phyloP scores from a whole-genome alignment of 2,329 filamentous ascomycete genomes.

The Orbilia brochopaga region DNA sequence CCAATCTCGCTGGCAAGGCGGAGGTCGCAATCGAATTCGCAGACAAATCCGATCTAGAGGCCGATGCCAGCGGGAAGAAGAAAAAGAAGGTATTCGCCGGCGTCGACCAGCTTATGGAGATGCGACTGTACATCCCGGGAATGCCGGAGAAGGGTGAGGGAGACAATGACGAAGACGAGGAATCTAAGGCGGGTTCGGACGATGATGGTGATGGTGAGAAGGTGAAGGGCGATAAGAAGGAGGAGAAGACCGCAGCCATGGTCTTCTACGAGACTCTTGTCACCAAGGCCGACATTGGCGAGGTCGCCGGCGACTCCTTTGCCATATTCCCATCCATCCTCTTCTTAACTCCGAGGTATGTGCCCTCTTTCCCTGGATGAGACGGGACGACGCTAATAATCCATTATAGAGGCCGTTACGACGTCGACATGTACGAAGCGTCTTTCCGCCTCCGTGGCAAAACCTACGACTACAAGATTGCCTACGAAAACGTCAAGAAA shows the following conservation, averaged over 20 bases:
- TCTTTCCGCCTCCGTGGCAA: constrained; percentile 97
- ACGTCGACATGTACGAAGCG: constrained; percentile 98
- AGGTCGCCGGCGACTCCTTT: constrained; percentile 97
- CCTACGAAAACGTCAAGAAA: constrained; percentile 97
- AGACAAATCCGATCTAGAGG: constrained; percentile 62
- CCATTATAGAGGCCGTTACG: constrained; percentile 83
- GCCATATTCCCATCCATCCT: constrained; percentile 96
- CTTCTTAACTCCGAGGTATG: constrained; percentile 89
- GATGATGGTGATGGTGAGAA: constrained; percentile 56
- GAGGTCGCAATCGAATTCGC: constrained; percentile 96
- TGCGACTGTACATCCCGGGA: constrained; percentile 98
- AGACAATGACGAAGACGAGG: constrained; percentile 50
- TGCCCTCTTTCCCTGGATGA: constrained; percentile 20
- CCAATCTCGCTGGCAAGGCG: constrained; percentile 95
- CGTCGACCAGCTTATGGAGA: constrained; percentile 92
- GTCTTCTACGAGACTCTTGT: constrained; percentile 98
- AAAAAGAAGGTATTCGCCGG: constrained; percentile 90
- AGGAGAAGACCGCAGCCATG: constrained; percentile 93
- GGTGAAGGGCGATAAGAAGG: constrained; percentile 70
- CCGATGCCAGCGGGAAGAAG: constrained; percentile 70
- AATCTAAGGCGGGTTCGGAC: constrained; percentile 37
- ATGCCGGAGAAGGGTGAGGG: constrained; percentile 76
- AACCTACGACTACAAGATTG: constrained; percentile 99
- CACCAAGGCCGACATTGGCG: constrained; percentile 98
- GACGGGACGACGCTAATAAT: constrained; percentile 53